phyloP scores from a whole-genome alignment of 2,329 filamentous ascomycete genomes.

The Myriosclerotinia duriaeana region DNA sequence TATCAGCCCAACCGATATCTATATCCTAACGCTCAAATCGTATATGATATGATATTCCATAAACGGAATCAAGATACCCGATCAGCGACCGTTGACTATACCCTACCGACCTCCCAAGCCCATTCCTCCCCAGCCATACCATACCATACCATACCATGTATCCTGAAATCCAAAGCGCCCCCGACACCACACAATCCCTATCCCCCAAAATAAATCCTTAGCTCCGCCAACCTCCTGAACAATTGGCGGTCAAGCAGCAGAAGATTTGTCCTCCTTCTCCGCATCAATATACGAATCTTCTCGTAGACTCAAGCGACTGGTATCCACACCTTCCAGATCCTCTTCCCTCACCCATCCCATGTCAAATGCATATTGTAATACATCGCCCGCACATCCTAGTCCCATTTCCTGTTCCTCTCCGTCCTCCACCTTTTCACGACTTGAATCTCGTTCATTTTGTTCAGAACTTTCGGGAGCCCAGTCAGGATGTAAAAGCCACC shows the following conservation, averaged over 20 bases:
- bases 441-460: neutral
- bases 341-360: slow-evolving; percentile 32
- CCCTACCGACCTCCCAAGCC: too few species aligned
- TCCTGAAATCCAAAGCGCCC: neutral
- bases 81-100: too few species aligned
- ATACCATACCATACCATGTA: neutral
- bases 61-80: too few species aligned
- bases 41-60: too few species aligned
- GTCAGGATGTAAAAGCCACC: slow-evolving; percentile 13
- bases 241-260: neutral
- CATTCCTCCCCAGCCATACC: neutral
- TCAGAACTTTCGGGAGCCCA: neutral
- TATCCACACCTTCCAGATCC: slow-evolving; percentile 24
- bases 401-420: slow-evolving; percentile 4
- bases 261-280: neutral
- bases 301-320: neutral
- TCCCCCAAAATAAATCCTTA: neutral
- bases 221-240: neutral
- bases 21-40: too few species aligned
- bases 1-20: too few species aligned
- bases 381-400: slow-evolving; percentile 27
- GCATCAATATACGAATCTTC: neutral
- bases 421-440: neutral
- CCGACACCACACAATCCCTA: neutral
- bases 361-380: slow-evolving; percentile 30